Base-by-base conservation (phyloP, 768 basidiomycete genomes). In the Suillus hirtellus region DNA sequence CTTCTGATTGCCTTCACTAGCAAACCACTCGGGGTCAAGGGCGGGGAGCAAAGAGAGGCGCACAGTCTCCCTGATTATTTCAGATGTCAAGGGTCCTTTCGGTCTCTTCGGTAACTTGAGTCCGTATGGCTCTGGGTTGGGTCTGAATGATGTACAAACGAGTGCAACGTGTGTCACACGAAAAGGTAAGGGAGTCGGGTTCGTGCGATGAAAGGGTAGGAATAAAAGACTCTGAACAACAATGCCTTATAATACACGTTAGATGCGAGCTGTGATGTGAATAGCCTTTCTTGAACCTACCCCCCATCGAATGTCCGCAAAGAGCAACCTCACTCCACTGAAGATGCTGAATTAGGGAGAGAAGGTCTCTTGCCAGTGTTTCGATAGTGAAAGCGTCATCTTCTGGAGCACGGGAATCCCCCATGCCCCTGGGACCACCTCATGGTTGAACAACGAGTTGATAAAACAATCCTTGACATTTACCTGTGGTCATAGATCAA, bases 241-340 rank as follows among this genome's bases (percentile, higher is more conserved):
- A 8, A 77, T 72, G 49, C 81, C 82, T 83, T 54, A 4, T 34
- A 17, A 34, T 2, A n/a, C 31, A 34, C 34, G 27, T 35, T n/a
- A 53, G 58, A 6, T 53, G 19, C 42, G 12, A 40, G 43, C n/a
- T 17, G 21, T 46, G 21, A 3, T 44, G 2, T 47, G 31, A 34
- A 58, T 11, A 24, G 14, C 47, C 19, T 47, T 40, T 40, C 31
- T 53, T 10, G 37, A 34, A 65, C 74, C 60, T 65, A 82, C 82
- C 83, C 60, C 83, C 83, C 82, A 84, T 83, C 2, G 83, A 84
- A 69, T 78, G 82, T 4, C 82, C 82, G 60, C 82, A 81, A 9
- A 84, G 65, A 9, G 78, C 72, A 34, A 84, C 63, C 54, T 80
- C 69, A 60, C 72, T 76, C 81, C 82, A 84, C 19, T 71, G 67